Evolutionary conservation across 768 basidiomycete genomes (phyloP), one percentile per base, ranked within the genome.

Genomic region (Calocybe cyanea): DNA sequence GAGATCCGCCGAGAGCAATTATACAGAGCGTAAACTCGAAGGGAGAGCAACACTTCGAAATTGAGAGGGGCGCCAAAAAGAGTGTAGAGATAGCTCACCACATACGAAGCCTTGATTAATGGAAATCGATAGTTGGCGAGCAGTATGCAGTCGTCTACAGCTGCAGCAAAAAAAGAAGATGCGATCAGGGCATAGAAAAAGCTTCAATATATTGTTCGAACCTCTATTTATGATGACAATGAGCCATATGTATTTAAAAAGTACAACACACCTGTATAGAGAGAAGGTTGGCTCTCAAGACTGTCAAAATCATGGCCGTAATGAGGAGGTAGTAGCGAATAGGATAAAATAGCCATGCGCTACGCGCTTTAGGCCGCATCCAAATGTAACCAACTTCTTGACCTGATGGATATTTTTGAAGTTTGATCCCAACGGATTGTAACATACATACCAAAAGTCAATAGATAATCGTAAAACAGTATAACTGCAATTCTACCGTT

Each of bases 201-300:
- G 7, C 13, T 35, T 18, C 14, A 14, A n/a, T n/a, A 36, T 14
- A 35, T 5, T 31, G 0, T 37, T 18, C 55, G 43, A 35, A 58
- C 52, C 55, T 54, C 48, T 50, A 36, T 20, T 39, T 21, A 36
- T 11, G 7, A 10, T 32, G 25, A 11, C 45, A n/a, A 21, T 21
- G 13, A 31, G 23, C 19, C n/a, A n/a, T n/a, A n/a, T n/a, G n/a
- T n/a, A n/a, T n/a, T n/a, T n/a, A n/a, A n/a, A n/a, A n/a, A n/a
- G 20, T 17, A 5, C 49, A 63, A 28, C 25, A n/a, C 36, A 66
- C 64, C 17, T 56, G 41, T 9, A 48, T 6, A 5, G 55, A 41
- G 20, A 67, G 43, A 23, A 67, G 39, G 14, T 61, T 56, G 30
- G 25, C 11, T 5, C 11, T 11, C 25, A 28, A 51, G 15, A 23